A percentile compares a stretch with the other conserved stretches of the same genome.
Evolutionary conservation across 2,329 filamentous ascomycete genomes (phyloP).

Genomic region (Fusarium fracticaudum): DNA sequence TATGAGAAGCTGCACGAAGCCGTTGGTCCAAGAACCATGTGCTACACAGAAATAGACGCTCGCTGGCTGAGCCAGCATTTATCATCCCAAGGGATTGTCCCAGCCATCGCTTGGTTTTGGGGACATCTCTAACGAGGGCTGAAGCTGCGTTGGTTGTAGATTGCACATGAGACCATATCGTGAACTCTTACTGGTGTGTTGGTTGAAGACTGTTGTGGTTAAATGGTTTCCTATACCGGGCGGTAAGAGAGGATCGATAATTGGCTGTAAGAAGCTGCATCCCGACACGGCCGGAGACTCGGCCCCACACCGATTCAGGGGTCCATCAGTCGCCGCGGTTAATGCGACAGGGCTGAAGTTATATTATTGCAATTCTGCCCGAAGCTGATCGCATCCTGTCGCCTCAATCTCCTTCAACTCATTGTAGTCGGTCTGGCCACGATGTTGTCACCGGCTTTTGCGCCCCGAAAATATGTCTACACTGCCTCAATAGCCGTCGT

Average conservation of each 20-base stretch:
- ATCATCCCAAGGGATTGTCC: background rate
- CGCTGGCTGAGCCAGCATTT: background rate
- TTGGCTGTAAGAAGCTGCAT: background rate
- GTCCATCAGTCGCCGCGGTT: background rate
- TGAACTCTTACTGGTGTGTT: background rate
- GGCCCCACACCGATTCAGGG: conserved; percentile 1
- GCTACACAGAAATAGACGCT: background rate
- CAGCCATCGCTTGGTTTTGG: background rate
- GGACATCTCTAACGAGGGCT: background rate
- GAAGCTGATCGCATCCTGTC: background rate
- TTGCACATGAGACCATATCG: background rate
- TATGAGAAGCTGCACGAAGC: conserved; percentile 1
- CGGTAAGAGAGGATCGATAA: background rate
- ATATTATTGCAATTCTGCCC: background rate
- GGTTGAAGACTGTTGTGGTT: background rate
- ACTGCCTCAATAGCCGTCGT: background rate
- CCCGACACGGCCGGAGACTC: background rate
- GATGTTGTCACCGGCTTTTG: background rate
- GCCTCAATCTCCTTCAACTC: background rate
- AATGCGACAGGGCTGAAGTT: background rate
- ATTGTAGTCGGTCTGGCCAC: background rate
- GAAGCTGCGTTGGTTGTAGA: background rate
- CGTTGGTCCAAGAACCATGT: background rate
- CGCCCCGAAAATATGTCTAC: conserved; percentile 9
- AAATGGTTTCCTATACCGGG: background rate